Evolutionary conservation across 805 yeast species (phyloP).

Genomic region (Zygoascus flipseniorum): DNA sequence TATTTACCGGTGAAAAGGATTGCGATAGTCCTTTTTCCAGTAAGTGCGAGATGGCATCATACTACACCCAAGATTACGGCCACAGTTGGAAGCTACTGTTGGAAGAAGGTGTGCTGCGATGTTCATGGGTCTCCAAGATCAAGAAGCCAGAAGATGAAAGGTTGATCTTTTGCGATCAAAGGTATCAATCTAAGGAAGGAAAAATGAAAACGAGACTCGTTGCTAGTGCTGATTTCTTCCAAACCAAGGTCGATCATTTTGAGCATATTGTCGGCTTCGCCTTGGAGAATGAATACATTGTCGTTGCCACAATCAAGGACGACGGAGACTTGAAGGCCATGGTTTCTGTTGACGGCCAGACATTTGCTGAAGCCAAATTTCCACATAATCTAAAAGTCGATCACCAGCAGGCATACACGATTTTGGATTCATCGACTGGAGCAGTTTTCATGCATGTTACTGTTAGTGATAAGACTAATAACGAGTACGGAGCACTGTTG

Average conservation of each 20-base stretch:
- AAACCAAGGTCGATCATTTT: slow-evolving; percentile 34
- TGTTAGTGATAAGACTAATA: slow-evolving; percentile 39
- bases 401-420: slow-evolving; percentile 64
- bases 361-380: slow-evolving; percentile 70
- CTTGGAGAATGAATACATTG: slow-evolving; percentile 56
- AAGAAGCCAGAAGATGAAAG: slow-evolving; percentile 38
- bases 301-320: slow-evolving; percentile 50
- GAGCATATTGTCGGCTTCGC: slow-evolving; percentile 67
- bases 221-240: slow-evolving; percentile 49
- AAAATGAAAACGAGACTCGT: slow-evolving; percentile 23
- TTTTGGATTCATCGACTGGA: slow-evolving; percentile 62
- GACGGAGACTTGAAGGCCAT: slow-evolving; percentile 50
- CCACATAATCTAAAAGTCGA: slow-evolving; percentile 59
- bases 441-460: slow-evolving; percentile 81
- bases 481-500: slow-evolving; percentile 69
- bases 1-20: slow-evolving; percentile 58
- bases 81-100: slow-evolving; percentile 45
- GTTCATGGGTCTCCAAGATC: slow-evolving; percentile 63
- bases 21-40: slow-evolving; percentile 41
- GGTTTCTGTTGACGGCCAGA: slow-evolving; percentile 70
- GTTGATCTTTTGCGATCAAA: slow-evolving; percentile 54
- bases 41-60: slow-evolving; percentile 52
- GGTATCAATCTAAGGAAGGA: slow-evolving; percentile 1
- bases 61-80: slow-evolving; percentile 63
- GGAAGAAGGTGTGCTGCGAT: slow-evolving; percentile 41